These are phyloP conservation scores for Alectoria sarmentosa DNA, from an alignment of 495 filamentous ascomycete species.

Conservation along the genomic window DNA sequence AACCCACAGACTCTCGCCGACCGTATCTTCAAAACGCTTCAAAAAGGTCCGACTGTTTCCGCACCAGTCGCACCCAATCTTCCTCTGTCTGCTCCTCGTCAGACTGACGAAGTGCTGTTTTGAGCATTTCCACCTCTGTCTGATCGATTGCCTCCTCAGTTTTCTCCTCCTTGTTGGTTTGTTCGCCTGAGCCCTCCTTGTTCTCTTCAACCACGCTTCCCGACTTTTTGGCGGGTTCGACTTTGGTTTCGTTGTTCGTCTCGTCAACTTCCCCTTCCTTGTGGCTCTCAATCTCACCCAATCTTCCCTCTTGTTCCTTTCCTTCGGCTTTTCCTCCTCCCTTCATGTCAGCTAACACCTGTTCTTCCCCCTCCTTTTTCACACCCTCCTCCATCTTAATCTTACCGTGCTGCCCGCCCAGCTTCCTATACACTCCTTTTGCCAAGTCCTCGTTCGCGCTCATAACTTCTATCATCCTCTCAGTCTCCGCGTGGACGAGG, in stretches of 20 bases:
- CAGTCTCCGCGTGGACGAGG: slow-evolving; percentile 9
- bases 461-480: slow-evolving; percentile 2
- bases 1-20: neutral
- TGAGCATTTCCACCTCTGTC: slow-evolving; percentile 1
- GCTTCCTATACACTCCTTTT: neutral
- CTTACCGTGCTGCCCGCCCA: neutral
- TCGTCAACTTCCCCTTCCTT: neutral
- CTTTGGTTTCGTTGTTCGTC: neutral
- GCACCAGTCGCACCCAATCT: neutral
- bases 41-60: neutral
- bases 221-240: neutral
- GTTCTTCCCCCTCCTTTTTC: neutral
- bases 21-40: neutral
- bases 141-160: neutral
- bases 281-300: neutral
- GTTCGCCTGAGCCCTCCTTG: neutral
- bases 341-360: neutral
- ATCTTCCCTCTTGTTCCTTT: neutral
- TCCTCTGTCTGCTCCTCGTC: neutral
- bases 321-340: neutral
- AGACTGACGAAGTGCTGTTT: neutral
- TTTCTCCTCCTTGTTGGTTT: no score
- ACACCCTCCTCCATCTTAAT: neutral
- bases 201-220: neutral
- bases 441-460: neutral